These are phyloP conservation scores for Papilionanthe hybrid DNA, from an alignment of 116 monocot species.

Conservation along the genomic window DNA sequence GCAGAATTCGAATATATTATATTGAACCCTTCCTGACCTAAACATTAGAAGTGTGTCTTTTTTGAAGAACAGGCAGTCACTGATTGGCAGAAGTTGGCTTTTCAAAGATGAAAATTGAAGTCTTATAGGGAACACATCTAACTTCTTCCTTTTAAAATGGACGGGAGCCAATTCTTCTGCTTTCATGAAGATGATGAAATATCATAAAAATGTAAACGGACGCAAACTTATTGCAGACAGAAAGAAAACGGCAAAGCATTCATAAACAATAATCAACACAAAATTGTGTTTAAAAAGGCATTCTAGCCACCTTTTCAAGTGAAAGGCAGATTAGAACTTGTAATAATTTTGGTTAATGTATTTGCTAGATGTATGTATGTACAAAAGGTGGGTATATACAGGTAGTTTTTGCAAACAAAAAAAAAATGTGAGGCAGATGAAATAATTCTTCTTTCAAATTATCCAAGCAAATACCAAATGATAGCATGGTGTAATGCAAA, in stretches of 20 bases:
- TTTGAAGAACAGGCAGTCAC: neutral
- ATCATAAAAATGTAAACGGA: neutral
- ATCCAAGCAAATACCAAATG: neutral
- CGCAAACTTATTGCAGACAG: too few species aligned
- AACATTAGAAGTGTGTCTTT: slow-evolving; percentile 3
- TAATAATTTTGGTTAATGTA: too few species aligned
- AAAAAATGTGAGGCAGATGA: neutral
- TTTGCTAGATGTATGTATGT: too few species aligned
- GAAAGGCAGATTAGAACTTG: too few species aligned
- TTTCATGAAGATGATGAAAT: neutral
- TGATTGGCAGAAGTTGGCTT: slow-evolving; percentile 2
- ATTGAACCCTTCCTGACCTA: slow-evolving; percentile 2
- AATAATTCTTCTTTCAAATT: neutral
- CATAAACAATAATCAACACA: neutral
- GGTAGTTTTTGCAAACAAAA: too few species aligned
- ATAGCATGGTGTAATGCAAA: neutral
- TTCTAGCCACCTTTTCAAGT: neutral
- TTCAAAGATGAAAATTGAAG: slow-evolving; percentile 11
- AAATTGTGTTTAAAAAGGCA: too few species aligned
- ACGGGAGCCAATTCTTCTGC: slow-evolving; percentile 8
- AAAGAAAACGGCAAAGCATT: neutral
- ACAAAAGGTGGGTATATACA: too few species aligned
- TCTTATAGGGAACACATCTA: slow-evolving; percentile 3
- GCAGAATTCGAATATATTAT: slow-evolving; percentile 1
- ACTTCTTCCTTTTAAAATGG: slow-evolving; percentile 7